Conservation (phyloP, 352 stramenopile species). For the Globisporangium rhizosaccharum region DNA sequence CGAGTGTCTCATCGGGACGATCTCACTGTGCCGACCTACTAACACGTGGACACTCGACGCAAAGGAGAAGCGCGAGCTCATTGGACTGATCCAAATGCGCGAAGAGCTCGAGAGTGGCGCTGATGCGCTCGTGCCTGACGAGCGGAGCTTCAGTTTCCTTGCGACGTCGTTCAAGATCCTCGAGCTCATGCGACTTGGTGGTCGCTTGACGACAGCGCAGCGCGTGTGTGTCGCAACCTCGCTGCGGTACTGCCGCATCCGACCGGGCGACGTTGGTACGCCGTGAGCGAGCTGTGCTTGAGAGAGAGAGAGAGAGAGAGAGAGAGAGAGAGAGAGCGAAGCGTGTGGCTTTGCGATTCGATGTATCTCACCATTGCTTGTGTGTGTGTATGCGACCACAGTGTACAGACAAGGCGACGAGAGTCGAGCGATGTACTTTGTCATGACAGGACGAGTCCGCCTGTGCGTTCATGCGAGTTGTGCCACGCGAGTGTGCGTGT, state of each 20-base stretch:
- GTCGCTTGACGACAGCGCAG: conserved; percentile 16
- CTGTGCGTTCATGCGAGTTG: conserved; percentile 16
- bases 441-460: conserved; percentile 24
- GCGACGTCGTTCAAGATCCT: conserved; percentile 22
- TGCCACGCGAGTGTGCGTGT: neutral
- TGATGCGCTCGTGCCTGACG: neutral
- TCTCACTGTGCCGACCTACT: conserved; percentile 3
- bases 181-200: conserved; percentile 21
- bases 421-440: conserved; percentile 22
- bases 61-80: conserved; percentile 17
- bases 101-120: conserved; percentile 6
- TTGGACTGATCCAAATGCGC: conserved; percentile 20
- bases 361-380: no score
- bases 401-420: conserved; percentile 30
- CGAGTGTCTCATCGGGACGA: conserved; percentile 29
- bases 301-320: no score
- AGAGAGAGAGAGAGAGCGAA: no score
- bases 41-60: neutral
- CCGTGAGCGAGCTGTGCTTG: neutral
- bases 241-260: conserved; percentile 20
- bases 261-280: conserved; percentile 16
- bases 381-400: conserved; percentile 2
- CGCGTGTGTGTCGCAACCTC: conserved; percentile 18
- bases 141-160: conserved; percentile 12
- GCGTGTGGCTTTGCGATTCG: no score